A percentile compares a stretch with the other conserved stretches of the same genome.
Conservation (phyloP, 2,329 filamentous ascomycete genomes). For the Colletotrichum lini region DNA sequence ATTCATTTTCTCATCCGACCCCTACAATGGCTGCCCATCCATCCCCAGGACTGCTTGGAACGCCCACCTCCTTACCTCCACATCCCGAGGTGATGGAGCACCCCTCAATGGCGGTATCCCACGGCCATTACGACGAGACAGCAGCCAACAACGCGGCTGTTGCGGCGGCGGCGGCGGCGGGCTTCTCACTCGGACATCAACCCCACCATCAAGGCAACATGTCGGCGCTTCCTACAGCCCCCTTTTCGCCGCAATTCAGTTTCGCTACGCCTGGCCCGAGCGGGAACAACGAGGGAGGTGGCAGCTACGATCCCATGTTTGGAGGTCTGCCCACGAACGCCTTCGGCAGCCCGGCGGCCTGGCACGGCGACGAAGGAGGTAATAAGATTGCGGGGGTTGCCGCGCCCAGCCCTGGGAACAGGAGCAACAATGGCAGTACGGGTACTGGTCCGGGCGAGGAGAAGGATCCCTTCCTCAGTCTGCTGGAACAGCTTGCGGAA, state of each 20-base stretch:
- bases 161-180: conserved; percentile 54
- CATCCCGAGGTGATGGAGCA: conserved; percentile 53
- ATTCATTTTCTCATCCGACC: conserved; percentile 54
- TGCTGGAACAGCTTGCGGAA: conserved; percentile 86
- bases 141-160: conserved; percentile 52
- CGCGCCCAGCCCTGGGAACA: conserved; percentile 56
- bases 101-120: conserved; percentile 50
- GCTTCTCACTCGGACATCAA: conserved; percentile 52
- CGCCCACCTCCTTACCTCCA: conserved; percentile 54
- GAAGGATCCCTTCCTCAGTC: conserved; percentile 84
- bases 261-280: conserved; percentile 53
- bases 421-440: conserved; percentile 65
- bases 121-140: conserved; percentile 53
- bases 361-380: conserved; percentile 60
- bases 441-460: conserved; percentile 70
- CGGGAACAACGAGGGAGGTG: conserved; percentile 50
- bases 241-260: conserved; percentile 61
- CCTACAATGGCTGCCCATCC: conserved; percentile 54
- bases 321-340: conserved; percentile 67
- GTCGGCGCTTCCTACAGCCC: conserved; percentile 49
- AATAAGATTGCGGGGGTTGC: conserved; percentile 37
- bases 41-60: conserved; percentile 57
- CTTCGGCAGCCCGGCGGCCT: conserved; percentile 66
- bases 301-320: conserved; percentile 73
- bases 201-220: conserved; percentile 50